Base-by-base conservation (phyloP, 1,139 yeast species). In the Blastobotrys indianensis region DNA sequence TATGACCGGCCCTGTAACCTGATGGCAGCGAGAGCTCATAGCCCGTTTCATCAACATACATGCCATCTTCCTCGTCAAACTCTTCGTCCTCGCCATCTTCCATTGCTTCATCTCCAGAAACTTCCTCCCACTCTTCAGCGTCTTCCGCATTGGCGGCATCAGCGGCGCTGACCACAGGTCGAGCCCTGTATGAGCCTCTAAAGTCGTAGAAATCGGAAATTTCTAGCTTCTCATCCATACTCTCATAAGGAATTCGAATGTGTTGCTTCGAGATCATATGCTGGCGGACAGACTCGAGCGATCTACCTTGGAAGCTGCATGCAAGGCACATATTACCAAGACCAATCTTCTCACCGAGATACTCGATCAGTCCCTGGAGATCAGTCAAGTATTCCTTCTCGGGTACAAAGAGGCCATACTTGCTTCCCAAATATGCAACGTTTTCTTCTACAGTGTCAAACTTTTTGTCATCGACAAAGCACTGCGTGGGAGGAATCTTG, bases 241-340 rank as follows among this genome's bases (percentile, higher is more conserved):
- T 67, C 57, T 92, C 97, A 64, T 86, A 94, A 0, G 98, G 97
- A 48, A 92, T 76, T 62, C 79, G 77, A 70, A 90, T 83, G 63
- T 92, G 99, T 52, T 88, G 79, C 65, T 92, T 92, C 16, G 84
- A 75, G 6, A 74, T 61, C 87, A 90, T 84, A 64, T 92, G 99
- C 37, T 88, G 94, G 55, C 97, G 80, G 6, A 86, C 92, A 48
- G 95, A 86, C 60, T 86, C 95, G 32, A 90, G 63, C 47, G 80
- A 79, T 55, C 77, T 76, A 6, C 97, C 97, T 64, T 86, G 88
- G 63, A 82, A 94, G 42, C 73, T 72, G 65, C 99, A 92, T 43
- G 81, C 77, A 43, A 92, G 67, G 65, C 99, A 92, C 57, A 85
- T 79, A 57, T 85, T 82, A 38, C 97, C 97, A 41, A 83, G 74